Base-by-base conservation (phyloP, 1,284 basidiomycete genomes). In the Marasmius tenuissimus region DNA sequence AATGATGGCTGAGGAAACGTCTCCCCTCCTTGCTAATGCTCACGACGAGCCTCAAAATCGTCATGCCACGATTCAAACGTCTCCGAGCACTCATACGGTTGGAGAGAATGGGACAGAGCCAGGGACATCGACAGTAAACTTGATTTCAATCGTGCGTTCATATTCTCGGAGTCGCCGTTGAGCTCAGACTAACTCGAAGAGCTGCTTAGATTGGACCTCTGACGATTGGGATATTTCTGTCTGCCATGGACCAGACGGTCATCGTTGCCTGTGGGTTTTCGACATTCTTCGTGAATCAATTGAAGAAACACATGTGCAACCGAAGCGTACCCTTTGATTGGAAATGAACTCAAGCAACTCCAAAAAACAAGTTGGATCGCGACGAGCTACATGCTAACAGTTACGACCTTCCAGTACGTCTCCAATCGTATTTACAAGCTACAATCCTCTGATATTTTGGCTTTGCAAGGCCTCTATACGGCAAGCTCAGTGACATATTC, bases 311-410 rank as follows among this genome's bases (percentile, higher is more conserved):
- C 7, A 40, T 11, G 11, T 6, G 18, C 14, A 33, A 35, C 51
- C 27, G 34, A 33, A 82, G 79, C 85, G 0, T 87, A 86, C 66
- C 84, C 85, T 3, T 75, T 82, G 0, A 88, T 88, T 58, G 86
- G 85, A 11, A 87, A 79, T 66, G 85, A 88, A 64, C 74, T 88
- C 14, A 80, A 86, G 8, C 80, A 86, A 67, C 78, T 88, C 1
- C 85, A 87, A 65, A 85, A 81, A 61, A 86, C 85, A 0, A 86
- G 85, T 65, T 88, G 86, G 86, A 84, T 88, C 34, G 83, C 85
- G 3, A 87, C 86, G 0, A 81, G 82, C 0, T 88, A 88, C 66
- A 79, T 88, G 76, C 71, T 88, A 48, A 86, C 85, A 0, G 69
- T 84, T 48, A 85, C 85, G 0, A 84, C 81, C 62, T 85, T 87